Conservation (phyloP, 2,329 filamentous ascomycete species). For the Passalora sequoiae region DNA sequence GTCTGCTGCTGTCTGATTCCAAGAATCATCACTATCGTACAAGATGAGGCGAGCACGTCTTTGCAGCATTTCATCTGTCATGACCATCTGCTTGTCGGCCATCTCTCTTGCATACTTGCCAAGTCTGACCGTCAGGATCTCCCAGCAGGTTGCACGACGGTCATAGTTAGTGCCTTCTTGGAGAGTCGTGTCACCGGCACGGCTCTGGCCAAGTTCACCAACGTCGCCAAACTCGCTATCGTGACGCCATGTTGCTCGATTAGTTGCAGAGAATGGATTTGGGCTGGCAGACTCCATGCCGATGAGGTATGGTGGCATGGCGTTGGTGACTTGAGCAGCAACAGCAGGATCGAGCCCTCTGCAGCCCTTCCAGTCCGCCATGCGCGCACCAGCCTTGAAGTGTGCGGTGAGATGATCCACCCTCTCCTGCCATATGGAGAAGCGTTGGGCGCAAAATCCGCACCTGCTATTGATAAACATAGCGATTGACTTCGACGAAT, state of each 20-base stretch:
- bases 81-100: constrained; percentile 34
- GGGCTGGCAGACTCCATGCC: constrained; percentile 44
- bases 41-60: constrained; percentile 43
- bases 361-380: constrained; percentile 53
- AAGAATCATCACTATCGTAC: constrained; percentile 46
- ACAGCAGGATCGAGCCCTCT: constrained; percentile 48
- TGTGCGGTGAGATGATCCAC: constrained; percentile 52
- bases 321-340: constrained; percentile 46
- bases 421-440: constrained; percentile 49
- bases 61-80: constrained; percentile 50
- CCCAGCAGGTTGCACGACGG: constrained; percentile 42
- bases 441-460: constrained; percentile 48
- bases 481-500: constrained; percentile 59
- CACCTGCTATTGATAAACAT: constrained; percentile 52
- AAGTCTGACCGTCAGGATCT: constrained; percentile 45
- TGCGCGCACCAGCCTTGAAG: constrained; percentile 50
- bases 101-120: constrained; percentile 42
- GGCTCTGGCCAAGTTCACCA: neutral
- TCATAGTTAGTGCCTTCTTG: constrained; percentile 3
- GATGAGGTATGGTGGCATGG: constrained; percentile 50
- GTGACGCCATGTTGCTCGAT: constrained; percentile 22
- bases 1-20: constrained; percentile 41
- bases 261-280: constrained; percentile 45
- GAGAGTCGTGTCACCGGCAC: neutral
- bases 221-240: constrained; percentile 3